Base-by-base conservation (phyloP, 306 rosid genomes). In the Dryas octopetala region DNA sequence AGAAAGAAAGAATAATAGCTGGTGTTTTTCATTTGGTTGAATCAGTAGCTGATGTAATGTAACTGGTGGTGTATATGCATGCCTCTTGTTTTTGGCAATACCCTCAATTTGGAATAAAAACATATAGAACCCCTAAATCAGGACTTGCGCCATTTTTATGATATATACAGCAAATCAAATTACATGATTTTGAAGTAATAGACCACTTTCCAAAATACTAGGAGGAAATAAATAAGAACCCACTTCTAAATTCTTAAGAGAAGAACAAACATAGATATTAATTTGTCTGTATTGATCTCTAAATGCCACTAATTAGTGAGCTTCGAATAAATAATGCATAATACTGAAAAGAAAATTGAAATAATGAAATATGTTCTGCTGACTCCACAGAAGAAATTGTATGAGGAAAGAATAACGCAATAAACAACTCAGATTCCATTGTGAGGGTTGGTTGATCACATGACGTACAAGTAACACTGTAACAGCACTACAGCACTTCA, bases 351-450 rank as follows among this genome's bases (percentile, higher is more conserved):
- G 5, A 58, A 65, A 46, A 60, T 43, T 0, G 7, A 62, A 81
- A 74, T 41, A 71, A 66, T 77, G 71, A 80, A 78, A 66, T 40
- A 75, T 52, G 78, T 74, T 46, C 50, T 16, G 43, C 61, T 17
- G 16, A 68, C 44, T 55, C 70, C 66, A 74, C 73, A 64, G 8
- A 63, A 32, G 74, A 69, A 17, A 66, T 64, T 13, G 41, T 17
- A 63, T 64, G 51, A 32, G 4, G 66, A 66, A 78, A 72, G 62
- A 78, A 81, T 71, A 28, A 60, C 44, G 74, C n/a, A 69, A 78
- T 74, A 32, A 59, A 71, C 76, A 75, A 38, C 78, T 59, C 71
- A 54, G 60, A 50, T 76, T 66, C 66, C 43, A 59, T 54, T 50
- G 11, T 66, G n/a, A 32, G 51, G 13, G 16, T 49, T 60, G 62